Percentiles rank a stretch among this genome's conserved stretches.
Evolutionary conservation across 345 rosid species (phyloP).

Genomic region (Noccaea caerulescens): DNA sequence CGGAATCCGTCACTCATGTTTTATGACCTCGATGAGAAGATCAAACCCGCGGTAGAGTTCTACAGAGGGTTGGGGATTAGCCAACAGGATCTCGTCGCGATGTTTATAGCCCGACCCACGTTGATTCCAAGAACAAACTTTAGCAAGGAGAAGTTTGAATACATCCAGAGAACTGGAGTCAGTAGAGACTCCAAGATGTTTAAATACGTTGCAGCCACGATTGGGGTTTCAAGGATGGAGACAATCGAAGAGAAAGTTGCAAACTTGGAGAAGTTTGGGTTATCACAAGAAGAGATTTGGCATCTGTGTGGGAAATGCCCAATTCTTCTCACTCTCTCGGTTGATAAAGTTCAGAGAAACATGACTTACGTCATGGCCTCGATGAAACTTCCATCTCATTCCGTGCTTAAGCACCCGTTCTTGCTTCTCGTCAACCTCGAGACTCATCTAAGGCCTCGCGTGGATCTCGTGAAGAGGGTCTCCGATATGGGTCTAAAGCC

Average conservation of each 20-base stretch:
- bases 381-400: constrained; percentile 62
- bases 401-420: constrained; percentile 55
- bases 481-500: constrained; percentile 67
- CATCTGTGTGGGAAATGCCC: constrained; percentile 60
- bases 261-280: constrained; percentile 75
- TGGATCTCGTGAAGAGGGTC: constrained; percentile 57
- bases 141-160: constrained; percentile 63
- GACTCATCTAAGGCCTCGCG: constrained; percentile 62
- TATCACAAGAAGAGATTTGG: constrained; percentile 73
- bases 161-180: constrained; percentile 61
- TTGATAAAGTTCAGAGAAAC: constrained; percentile 84
- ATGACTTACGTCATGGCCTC: constrained; percentile 75
- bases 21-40: constrained; percentile 59
- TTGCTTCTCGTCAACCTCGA: constrained; percentile 64
- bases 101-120: constrained; percentile 74
- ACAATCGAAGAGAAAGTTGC: constrained; percentile 70
- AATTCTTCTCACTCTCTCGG: constrained; percentile 56
- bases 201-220: constrained; percentile 61
- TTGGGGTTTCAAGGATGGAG: constrained; percentile 71
- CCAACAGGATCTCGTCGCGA: constrained; percentile 53
- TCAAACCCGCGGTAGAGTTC: constrained; percentile 59
- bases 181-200: constrained; percentile 65
- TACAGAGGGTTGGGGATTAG: constrained; percentile 65
- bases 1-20: constrained; percentile 79
- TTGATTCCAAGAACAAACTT: constrained; percentile 72